phyloP scores from a whole-genome alignment of 768 basidiomycete species.

The Trametes villosa region DNA sequence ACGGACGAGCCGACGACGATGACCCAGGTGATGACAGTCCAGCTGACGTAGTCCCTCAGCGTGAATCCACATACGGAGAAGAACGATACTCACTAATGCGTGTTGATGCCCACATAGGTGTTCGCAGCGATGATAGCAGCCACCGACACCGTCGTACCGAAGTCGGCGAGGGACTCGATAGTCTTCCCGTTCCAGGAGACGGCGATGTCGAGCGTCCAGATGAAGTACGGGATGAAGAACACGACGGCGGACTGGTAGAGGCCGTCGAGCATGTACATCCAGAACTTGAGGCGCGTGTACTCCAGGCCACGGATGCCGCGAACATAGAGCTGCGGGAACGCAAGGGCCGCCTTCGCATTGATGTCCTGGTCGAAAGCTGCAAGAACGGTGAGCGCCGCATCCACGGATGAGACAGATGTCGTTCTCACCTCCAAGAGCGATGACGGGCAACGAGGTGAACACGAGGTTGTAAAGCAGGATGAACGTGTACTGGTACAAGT shows the following conservation, averaged over 20 bases:
- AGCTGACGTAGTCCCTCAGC: conserved; percentile 49
- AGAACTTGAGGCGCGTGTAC: conserved; percentile 91
- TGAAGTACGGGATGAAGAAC: conserved; percentile 83
- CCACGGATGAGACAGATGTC: neutral
- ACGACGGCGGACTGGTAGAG: conserved; percentile 89
- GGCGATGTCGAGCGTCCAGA: conserved; percentile 66
- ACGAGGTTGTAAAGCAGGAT: conserved; percentile 88
- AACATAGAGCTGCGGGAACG: conserved; percentile 94
- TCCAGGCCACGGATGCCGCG: conserved; percentile 93
- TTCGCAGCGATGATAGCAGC: conserved; percentile 90
- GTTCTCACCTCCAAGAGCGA: conserved; percentile 78
- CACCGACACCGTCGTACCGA: conserved; percentile 90
- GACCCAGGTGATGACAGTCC: conserved; percentile 86
- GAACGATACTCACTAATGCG: conserved; percentile 71
- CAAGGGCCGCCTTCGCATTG: conserved; percentile 85
- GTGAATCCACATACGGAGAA: conserved; percentile 17
- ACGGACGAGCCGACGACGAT: conserved; percentile 78
- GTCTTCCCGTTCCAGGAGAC: conserved; percentile 79
- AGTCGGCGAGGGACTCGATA: conserved; percentile 81
- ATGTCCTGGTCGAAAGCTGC: conserved; percentile 95
- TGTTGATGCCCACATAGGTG: conserved; percentile 87
- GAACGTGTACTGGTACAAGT: conserved; percentile 94
- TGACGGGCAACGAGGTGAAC: conserved; percentile 94
- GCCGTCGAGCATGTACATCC: conserved; percentile 94
- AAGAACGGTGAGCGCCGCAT: conserved; percentile 5